Conservation (phyloP, 345 rosid species). For the Firmiana major region DNA sequence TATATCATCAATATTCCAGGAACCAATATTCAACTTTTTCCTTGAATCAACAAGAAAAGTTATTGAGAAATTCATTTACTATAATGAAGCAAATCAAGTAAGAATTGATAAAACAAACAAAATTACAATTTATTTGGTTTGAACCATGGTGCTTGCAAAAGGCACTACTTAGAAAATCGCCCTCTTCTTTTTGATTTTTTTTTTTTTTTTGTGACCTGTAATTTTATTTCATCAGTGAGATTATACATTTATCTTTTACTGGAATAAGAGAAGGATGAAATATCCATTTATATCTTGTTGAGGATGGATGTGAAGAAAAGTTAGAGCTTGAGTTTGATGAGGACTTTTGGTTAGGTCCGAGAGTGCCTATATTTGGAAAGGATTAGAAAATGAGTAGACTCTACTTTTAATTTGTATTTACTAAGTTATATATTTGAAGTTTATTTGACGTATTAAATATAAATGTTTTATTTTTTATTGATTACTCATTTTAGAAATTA, state of each 20-base stretch:
- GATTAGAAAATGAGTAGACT: neutral
- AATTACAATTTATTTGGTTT: neutral
- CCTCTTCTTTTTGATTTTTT: neutral
- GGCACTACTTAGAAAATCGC: neutral
- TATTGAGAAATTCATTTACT: neutral
- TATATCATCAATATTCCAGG: neutral
- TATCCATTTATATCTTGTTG: slow-evolving; percentile 1
- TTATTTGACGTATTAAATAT: neutral
- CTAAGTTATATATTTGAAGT: neutral
- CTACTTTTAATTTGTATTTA: neutral
- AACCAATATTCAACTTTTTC: neutral
- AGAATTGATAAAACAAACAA: neutral
- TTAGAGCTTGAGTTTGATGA: neutral
- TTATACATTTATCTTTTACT: neutral
- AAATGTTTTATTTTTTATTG: neutral
- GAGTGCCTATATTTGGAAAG: neutral
- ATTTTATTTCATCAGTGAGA: neutral
- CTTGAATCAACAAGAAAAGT: neutral
- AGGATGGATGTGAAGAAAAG: neutral
- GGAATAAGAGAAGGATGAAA: neutral
- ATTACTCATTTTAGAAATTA: neutral
- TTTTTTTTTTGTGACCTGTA: neutral
- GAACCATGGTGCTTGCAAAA: neutral
- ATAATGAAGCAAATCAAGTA: neutral
- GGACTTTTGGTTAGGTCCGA: neutral